Conservation (phyloP, 805 yeast species). For the Cyberlindnera mrakii region DNA sequence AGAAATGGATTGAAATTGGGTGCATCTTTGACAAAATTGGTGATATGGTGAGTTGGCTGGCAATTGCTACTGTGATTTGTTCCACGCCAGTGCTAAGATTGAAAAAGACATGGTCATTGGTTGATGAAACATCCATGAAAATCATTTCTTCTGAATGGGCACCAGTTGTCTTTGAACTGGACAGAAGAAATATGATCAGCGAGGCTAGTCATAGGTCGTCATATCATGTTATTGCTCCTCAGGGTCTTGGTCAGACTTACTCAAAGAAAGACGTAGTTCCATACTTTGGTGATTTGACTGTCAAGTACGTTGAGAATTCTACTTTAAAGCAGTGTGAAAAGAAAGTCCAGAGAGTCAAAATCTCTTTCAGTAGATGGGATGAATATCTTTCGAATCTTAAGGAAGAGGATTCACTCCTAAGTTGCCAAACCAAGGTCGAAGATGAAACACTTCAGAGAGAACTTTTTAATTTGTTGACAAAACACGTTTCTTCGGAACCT, state of each 20-base stretch:
- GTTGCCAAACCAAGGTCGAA: conserved; percentile 16
- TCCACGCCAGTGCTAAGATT: conserved; percentile 78
- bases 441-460: conserved; percentile 31
- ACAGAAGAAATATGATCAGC: conserved; percentile 60
- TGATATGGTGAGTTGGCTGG: conserved; percentile 92
- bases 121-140: conserved; percentile 52
- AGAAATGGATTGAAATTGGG: conserved; percentile 85
- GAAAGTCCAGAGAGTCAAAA: conserved; percentile 59
- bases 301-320: conserved; percentile 30
- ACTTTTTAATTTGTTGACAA: conserved; percentile 40
- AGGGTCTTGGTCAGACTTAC: conserved; percentile 74
- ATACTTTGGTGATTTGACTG: conserved; percentile 80
- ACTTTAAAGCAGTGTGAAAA: conserved; percentile 53
- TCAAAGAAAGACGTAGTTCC: conserved; percentile 79
- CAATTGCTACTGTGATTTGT: conserved; percentile 77
- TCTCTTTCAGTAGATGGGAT: conserved; percentile 80
- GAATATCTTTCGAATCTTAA: conserved; percentile 50
- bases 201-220: conserved; percentile 53
- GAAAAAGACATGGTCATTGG: conserved; percentile 66
- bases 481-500: conserved; percentile 34
- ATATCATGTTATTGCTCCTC: conserved; percentile 76
- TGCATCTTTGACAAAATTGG: conserved; percentile 71
- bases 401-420: conserved; percentile 31
- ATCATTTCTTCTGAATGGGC: conserved; percentile 81
- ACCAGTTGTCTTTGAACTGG: conserved; percentile 84